These are phyloP conservation scores for Silene uniflora DNA, from an alignment of 148 eudicot genomes.

Conservation along the genomic window DNA sequence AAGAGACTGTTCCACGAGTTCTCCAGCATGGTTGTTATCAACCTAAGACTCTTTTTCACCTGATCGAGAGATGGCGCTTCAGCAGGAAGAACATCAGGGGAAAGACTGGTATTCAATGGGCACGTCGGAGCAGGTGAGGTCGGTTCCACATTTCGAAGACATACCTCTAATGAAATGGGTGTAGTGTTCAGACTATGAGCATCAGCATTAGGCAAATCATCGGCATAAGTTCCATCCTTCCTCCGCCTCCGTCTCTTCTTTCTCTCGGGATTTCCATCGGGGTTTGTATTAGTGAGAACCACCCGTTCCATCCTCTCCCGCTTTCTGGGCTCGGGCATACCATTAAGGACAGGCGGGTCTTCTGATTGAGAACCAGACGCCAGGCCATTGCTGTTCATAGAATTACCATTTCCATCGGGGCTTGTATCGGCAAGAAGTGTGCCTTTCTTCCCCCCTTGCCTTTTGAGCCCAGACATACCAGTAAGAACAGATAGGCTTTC, in stretches of 20 bases:
- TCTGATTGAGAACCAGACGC: too few species aligned
- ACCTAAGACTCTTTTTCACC: constrained; percentile 60
- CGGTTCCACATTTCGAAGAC: constrained; percentile 30
- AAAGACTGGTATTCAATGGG: neutral
- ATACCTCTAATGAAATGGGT: constrained; percentile 36
- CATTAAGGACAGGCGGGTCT: too few species aligned
- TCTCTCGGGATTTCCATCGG: constrained; percentile 22
- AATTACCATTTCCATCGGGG: too few species aligned
- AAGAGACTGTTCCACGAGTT: constrained; percentile 58
- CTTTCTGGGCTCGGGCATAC: too few species aligned
- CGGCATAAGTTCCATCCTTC: constrained; percentile 23
- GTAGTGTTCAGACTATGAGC: constrained; percentile 6
- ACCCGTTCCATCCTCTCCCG: too few species aligned
- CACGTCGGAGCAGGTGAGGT: constrained; percentile 7
- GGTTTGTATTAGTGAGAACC: neutral
- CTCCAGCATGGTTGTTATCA: constrained; percentile 74
- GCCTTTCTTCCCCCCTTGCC: constrained; percentile 31
- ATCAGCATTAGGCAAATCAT: constrained; percentile 17
- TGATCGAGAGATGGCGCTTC: constrained; percentile 36
- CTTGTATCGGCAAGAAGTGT: neutral
- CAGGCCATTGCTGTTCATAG: too few species aligned
- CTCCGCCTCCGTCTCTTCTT: constrained; percentile 26
- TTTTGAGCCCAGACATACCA: constrained; percentile 30
- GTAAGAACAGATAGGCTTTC: constrained; percentile 8
- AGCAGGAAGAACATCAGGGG: constrained; percentile 7